Conservation (phyloP, 257 asterid genomes). For the Fraxinus anomala region DNA sequence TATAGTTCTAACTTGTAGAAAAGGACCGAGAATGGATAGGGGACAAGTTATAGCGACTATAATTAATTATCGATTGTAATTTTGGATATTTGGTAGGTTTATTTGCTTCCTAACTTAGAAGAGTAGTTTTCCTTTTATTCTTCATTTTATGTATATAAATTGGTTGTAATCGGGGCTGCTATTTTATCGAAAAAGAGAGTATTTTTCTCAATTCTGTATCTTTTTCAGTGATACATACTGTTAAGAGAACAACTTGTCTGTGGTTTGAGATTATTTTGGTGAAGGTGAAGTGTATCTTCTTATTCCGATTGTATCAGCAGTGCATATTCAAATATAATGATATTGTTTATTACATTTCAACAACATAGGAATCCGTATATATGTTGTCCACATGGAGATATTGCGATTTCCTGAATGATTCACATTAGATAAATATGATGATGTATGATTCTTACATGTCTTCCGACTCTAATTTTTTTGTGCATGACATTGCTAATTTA, state of each 20-base stretch:
- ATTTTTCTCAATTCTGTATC: too few species aligned
- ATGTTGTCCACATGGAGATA: background rate
- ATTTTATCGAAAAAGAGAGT: too few species aligned
- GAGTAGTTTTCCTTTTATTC: too few species aligned
- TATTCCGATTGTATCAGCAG: background rate
- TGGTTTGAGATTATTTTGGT: conserved; percentile 1
- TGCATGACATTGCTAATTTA: background rate
- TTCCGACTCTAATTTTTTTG: background rate
- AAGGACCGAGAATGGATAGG: too few species aligned
- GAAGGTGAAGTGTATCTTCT: background rate
- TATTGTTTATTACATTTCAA: background rate
- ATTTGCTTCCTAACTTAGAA: too few species aligned
- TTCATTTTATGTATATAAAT: too few species aligned
- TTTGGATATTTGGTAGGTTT: too few species aligned
- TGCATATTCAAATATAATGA: background rate
- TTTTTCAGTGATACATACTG: background rate
- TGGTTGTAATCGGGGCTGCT: too few species aligned
- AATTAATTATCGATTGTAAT: too few species aligned
- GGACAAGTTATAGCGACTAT: too few species aligned
- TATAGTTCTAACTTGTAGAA: too few species aligned
- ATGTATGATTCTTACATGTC: background rate
- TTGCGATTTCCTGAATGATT: conserved; percentile 1
- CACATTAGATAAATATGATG: background rate
- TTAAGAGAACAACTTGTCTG: background rate
- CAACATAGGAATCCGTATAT: background rate